Evolutionary conservation across 352 stramenopile species (phyloP).

Genomic region (Phytopythium litorale): DNA sequence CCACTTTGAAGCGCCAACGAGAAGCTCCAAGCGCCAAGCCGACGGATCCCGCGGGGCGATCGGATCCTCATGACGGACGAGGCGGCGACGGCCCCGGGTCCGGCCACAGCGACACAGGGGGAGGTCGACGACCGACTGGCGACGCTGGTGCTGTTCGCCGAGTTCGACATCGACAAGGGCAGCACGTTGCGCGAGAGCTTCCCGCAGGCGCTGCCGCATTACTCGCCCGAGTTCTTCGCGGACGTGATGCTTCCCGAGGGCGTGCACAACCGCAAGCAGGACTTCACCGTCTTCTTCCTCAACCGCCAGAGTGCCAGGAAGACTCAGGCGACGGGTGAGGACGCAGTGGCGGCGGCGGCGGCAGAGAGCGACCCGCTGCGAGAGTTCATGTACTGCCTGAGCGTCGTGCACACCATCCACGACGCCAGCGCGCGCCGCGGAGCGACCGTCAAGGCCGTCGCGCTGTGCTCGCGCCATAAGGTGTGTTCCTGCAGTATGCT

Average conservation of each 20-base stretch:
- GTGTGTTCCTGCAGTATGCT: background rate
- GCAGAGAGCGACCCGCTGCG: constrained; percentile 36
- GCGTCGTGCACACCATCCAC: constrained; percentile 80
- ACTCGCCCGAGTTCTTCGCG: constrained; percentile 87
- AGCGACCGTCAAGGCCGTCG: constrained; percentile 79
- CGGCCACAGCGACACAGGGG: too few species aligned
- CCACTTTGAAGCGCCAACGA: too few species aligned
- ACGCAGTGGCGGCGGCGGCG: background rate
- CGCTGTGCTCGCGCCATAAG: constrained; percentile 79
- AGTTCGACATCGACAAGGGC: constrained; percentile 88
- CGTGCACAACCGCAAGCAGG: constrained; percentile 83
- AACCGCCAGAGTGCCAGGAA: constrained; percentile 46
- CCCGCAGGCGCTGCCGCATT: constrained; percentile 54
- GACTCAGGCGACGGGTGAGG: background rate
- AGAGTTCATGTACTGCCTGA: constrained; percentile 87
- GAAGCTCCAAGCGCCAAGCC: too few species aligned
- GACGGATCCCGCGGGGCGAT: background rate
- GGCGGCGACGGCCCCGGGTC: background rate
- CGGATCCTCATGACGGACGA: constrained; percentile 2
- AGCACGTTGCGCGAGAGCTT: constrained; percentile 79
- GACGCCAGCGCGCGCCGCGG: constrained; percentile 66
- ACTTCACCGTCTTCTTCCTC: constrained; percentile 88
- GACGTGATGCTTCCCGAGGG: constrained; percentile 87
- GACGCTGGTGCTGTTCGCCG: constrained; percentile 73
- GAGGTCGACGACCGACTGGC: constrained; percentile 18